Evolutionary conservation across 1,139 yeast genomes (phyloP), one percentile per base, ranked within the genome.

Genomic region (Blastobotrys buckinghamii): DNA sequence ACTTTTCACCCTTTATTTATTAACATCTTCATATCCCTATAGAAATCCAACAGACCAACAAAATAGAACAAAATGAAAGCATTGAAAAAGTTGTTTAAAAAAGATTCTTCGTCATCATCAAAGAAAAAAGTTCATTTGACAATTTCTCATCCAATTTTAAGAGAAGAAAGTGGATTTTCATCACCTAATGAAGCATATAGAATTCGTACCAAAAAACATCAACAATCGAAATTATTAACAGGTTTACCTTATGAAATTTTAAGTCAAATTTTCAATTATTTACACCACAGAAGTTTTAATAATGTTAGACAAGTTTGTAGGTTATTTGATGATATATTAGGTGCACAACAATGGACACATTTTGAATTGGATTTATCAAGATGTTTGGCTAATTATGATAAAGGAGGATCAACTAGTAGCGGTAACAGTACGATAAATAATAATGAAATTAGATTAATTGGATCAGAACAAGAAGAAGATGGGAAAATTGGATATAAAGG

Each of bases 321-420:
- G 6, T 16, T 44, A 30, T 44, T 44, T 16, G 47, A 44, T 19
- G 47, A 44, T 20, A 16, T 44, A 4, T 29, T 44, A 9, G 47
- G 47, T 2, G 27, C 38, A 4, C 42, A 26, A 20, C 29, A 30
- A 13, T 44, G 47, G 47, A 26, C 24, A n/a, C 47, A 44, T 30
- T 15, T 44, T 8, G 42, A 44, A 20, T 38, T 44, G 2, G 47
- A 44, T 20, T 16, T 44, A 6, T 38, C 47, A 13, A 44, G 13
- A n/a, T 29, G 42, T 17, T 20, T 44, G 24, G 37, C 42, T 1
- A 33, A 12, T n/a, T 44, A 36, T 27, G 47, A 44, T 15, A 24
- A 32, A 24, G 17, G 19, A 13, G 17, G 8, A 15, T 38, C 24
- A 16, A 27, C 20, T 3, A 27, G 9, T 24, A 6, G n/a, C n/a